These are phyloP conservation scores for Coemansia furcata DNA, from an alignment of 192 early-diverging fungal genomes.

Conservation along the genomic window DNA sequence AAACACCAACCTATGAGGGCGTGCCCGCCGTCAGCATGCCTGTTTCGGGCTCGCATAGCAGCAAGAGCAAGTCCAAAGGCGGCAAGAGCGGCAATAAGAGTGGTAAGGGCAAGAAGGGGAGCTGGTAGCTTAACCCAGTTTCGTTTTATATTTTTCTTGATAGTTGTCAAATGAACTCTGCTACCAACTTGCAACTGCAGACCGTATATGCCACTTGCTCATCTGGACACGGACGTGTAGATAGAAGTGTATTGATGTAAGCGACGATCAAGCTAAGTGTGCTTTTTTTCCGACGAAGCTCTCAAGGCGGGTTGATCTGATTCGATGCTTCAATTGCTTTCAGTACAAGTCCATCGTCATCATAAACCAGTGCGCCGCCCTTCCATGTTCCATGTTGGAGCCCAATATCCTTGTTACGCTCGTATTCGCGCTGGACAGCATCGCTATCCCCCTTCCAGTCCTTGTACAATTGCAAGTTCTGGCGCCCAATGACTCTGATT, in stretches of 20 bases:
- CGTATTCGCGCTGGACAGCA: conserved; percentile 69
- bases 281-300: neutral
- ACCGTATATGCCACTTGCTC: too few species aligned
- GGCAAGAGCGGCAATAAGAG: conserved; percentile 22
- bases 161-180: too few species aligned
- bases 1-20: neutral
- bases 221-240: too few species aligned
- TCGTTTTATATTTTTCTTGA: neutral
- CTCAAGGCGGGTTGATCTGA: conserved; percentile 26
- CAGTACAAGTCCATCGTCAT: conserved; percentile 77
- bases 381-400: conserved; percentile 76
- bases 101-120: conserved; percentile 26
- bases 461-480: conserved; percentile 82
- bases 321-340: conserved; percentile 55
- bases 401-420: conserved; percentile 79
- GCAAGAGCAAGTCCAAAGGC: conserved; percentile 21
- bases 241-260: neutral
- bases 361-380: conserved; percentile 72
- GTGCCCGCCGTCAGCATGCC: neutral
- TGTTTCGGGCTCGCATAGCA: neutral
- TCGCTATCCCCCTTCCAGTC: conserved; percentile 78
- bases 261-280: neutral
- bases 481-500: conserved; percentile 80
- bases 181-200: too few species aligned
- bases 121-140: conserved; percentile 7